These are phyloP conservation scores for Paraphaeosphaeria sporulosa DNA, from an alignment of 2,329 filamentous ascomycete species.

Conservation along the genomic window DNA sequence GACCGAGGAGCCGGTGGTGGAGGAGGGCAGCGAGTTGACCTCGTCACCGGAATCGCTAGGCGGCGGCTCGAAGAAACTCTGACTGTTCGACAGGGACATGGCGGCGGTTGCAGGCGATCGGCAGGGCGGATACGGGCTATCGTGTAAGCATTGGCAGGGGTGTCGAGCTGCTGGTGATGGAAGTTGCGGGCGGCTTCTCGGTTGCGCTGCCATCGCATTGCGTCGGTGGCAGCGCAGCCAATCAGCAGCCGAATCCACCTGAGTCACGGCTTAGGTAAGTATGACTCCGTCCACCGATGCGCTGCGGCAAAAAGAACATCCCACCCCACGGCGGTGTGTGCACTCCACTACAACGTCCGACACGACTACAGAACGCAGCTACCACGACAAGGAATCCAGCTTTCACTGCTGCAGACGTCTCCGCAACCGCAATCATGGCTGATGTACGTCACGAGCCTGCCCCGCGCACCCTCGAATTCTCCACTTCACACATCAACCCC, in stretches of 20 bases:
- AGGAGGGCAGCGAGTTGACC: conserved; percentile 59
- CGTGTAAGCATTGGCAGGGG: conserved; percentile 27
- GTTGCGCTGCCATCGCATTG: conserved; percentile 26
- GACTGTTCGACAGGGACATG: conserved; percentile 49
- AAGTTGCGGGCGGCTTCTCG: conserved; percentile 19
- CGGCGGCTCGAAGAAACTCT: conserved; percentile 47
- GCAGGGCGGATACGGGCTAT: conserved; percentile 22
- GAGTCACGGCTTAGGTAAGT: conserved; percentile 22
- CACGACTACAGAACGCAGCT: neutral
- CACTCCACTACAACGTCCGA: conserved; percentile 6
- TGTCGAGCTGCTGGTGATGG: conserved; percentile 13
- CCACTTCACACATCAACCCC: conserved; percentile 15
- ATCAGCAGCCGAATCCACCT: conserved; percentile 34
- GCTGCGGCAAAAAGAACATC: conserved; percentile 20
- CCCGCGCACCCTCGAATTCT: conserved; percentile 36
- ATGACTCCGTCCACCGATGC: conserved; percentile 11
- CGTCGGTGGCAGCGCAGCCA: conserved; percentile 26
- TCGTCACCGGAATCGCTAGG: conserved; percentile 50
- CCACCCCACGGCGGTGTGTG: neutral
- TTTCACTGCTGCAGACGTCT: conserved; percentile 13
- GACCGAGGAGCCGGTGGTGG: conserved; percentile 59
- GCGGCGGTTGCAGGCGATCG: conserved; percentile 12
- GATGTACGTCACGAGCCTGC: conserved; percentile 49
- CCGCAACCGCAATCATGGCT: conserved; percentile 59
- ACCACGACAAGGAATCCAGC: conserved; percentile 7